Percentiles rank a stretch among this genome's conserved stretches.
phyloP scores from a whole-genome alignment of 495 filamentous ascomycete species.

The Penicillium alfredii region DNA sequence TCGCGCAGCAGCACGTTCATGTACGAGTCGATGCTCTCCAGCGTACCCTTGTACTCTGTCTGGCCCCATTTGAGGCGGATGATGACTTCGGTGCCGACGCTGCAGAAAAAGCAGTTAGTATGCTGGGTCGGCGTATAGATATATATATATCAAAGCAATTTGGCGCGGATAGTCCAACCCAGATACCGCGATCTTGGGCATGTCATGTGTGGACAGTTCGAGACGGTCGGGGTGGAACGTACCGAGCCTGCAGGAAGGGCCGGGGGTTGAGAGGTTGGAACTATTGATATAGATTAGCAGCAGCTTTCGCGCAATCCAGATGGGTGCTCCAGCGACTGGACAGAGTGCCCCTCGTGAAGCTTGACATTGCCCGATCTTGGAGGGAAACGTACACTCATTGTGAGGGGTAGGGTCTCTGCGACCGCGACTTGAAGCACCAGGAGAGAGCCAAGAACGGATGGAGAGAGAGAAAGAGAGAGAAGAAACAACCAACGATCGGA shows the following conservation, averaged over 20 bases:
- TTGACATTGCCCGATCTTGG: constrained; percentile 6
- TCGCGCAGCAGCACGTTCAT: constrained; percentile 93
- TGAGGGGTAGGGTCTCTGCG: constrained; percentile 7
- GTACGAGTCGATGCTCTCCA: constrained; percentile 93
- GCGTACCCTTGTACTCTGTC: constrained; percentile 88
- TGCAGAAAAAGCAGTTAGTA: constrained; percentile 27
- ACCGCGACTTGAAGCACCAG: neutral
- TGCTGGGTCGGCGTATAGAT: no score
- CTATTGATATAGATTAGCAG: constrained; percentile 31
- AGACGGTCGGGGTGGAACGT: constrained; percentile 28
- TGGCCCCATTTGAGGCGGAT: constrained; percentile 96
- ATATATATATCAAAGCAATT: no score
- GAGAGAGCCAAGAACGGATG: neutral
- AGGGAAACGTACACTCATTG: constrained; percentile 38
- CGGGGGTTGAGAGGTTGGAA: constrained; percentile 87
- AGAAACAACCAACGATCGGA: no score
- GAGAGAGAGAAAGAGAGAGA: constrained; percentile 6
- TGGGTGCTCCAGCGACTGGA: neutral
- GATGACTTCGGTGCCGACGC: constrained; percentile 82
- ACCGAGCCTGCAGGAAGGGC: constrained; percentile 83
- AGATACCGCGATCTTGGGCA: no score
- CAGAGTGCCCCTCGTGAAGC: constrained; percentile 6
- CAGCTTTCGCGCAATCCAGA: neutral
- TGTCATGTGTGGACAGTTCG: neutral
- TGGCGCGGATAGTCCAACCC: no score